Conservation (phyloP, 2,329 filamentous ascomycete genomes). For the Aspergillus candidus region DNA sequence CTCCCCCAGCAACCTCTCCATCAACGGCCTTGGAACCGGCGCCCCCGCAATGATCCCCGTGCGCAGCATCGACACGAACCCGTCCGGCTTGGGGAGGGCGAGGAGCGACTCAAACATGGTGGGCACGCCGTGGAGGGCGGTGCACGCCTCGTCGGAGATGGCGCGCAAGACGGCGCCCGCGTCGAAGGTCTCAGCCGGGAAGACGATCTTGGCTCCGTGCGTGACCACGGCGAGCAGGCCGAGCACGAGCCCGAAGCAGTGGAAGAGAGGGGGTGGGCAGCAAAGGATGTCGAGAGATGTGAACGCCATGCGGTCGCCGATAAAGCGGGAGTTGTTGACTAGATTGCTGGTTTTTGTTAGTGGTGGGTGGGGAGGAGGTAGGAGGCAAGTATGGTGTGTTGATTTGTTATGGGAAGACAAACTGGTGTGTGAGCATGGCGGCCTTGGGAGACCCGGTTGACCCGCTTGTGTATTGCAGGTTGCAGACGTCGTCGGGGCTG, state of each 20-base stretch:
- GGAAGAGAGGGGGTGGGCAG: constrained; percentile 78
- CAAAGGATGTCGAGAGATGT: constrained; percentile 63
- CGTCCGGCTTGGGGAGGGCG: constrained; percentile 41
- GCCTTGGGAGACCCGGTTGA: constrained; percentile 69
- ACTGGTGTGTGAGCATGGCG: constrained; percentile 67
- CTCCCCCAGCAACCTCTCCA: constrained; percentile 64
- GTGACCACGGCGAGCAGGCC: constrained; percentile 67
- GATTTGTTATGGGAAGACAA: constrained; percentile 16
- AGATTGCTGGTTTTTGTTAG: constrained; percentile 25
- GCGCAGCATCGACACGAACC: constrained; percentile 51
- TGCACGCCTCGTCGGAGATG: constrained; percentile 62
- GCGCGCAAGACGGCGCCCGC: constrained; percentile 59
- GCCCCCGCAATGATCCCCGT: constrained; percentile 76
- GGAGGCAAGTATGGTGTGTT: background rate
- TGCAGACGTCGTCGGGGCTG: constrained; percentile 62
- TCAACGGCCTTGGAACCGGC: constrained; percentile 67
- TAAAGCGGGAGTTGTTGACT: constrained; percentile 62
- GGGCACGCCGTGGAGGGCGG: constrained; percentile 72
- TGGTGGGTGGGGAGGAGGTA: background rate
- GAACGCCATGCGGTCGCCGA: constrained; percentile 68
- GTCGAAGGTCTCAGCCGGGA: constrained; percentile 69
- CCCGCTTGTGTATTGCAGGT: constrained; percentile 70
- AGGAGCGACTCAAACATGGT: constrained; percentile 73
- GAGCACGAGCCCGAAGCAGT: constrained; percentile 77
- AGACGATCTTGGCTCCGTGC: constrained; percentile 70